phyloP scores from a whole-genome alignment of 352 stramenopile genomes.

The Phytophthora kernoviae region DNA sequence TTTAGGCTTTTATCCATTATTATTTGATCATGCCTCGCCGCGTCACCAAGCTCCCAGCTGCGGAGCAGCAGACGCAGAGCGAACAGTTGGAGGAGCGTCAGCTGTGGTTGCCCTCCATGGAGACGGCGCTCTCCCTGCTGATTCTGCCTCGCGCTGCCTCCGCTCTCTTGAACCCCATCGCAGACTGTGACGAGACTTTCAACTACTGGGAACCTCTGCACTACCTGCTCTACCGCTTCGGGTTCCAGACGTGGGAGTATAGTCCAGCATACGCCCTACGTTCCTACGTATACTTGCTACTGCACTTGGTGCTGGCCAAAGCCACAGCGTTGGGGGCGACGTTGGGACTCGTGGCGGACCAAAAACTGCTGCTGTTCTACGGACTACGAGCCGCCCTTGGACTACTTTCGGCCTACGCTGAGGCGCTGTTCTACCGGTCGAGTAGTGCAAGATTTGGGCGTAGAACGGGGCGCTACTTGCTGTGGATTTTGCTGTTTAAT shows the following conservation, averaged over 20 bases:
- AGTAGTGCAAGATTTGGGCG: conserved; percentile 65
- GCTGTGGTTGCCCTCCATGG: conserved; percentile 61
- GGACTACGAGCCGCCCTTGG: conserved; percentile 84
- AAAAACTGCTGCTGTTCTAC: conserved; percentile 92
- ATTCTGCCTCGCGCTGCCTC: conserved; percentile 59
- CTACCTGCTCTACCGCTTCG: conserved; percentile 93
- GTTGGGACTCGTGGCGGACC: conserved; percentile 34
- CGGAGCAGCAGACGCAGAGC: conserved; percentile 8
- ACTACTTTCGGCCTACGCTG: conserved; percentile 76
- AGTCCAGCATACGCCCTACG: conserved; percentile 94
- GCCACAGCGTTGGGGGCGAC: conserved; percentile 43
- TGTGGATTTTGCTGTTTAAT: conserved; percentile 84
- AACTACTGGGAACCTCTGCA: conserved; percentile 99
- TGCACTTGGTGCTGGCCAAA: conserved; percentile 62
- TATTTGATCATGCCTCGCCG: conserved; percentile 13
- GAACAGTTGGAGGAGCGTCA: conserved; percentile 36
- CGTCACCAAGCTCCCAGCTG: conserved; percentile 24
- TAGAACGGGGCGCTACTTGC: conserved; percentile 63
- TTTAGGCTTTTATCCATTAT: no score
- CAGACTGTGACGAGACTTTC: conserved; percentile 99
- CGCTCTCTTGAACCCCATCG: conserved; percentile 84
- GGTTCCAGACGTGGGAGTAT: conserved; percentile 93
- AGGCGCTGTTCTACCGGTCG: conserved; percentile 88
- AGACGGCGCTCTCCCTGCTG: conserved; percentile 71
- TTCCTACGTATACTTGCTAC: conserved; percentile 94